Percentiles rank a stretch among this genome's conserved stretches.
Evolutionary conservation across 345 rosid genomes (phyloP).

Genomic region (Salix caprea): DNA sequence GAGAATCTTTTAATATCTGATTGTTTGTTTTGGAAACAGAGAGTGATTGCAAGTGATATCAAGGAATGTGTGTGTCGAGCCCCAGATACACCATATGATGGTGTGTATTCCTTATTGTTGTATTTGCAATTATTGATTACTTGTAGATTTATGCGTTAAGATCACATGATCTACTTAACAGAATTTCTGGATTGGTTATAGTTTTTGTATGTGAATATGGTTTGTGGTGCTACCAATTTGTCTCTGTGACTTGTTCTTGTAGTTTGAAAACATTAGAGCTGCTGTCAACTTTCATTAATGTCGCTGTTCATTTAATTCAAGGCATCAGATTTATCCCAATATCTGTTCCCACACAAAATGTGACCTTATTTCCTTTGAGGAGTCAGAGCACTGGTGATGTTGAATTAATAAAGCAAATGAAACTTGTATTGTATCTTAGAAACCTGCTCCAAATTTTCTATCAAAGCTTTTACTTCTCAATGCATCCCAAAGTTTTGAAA

Average conservation of each 20-base stretch:
- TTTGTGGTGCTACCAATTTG: not conserved
- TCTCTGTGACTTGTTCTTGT: not conserved
- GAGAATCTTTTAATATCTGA: slow-evolving; percentile 5
- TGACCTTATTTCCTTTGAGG: not conserved
- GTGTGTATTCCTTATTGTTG: slow-evolving; percentile 33
- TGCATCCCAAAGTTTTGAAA: not conserved
- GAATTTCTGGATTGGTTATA: not conserved
- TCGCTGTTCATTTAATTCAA: not conserved
- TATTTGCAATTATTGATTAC: slow-evolving; percentile 2
- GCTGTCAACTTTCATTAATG: not conserved
- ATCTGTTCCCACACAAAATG: not conserved
- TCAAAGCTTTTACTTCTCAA: not conserved
- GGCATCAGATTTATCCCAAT: not conserved
- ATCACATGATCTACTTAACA: not conserved
- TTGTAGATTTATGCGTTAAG: not conserved
- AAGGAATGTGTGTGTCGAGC: slow-evolving; percentile 96
- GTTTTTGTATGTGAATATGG: not conserved
- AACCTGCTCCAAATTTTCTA: not conserved
- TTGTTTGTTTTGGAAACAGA: slow-evolving; percentile 48
- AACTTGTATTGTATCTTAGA: not conserved
- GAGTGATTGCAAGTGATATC: slow-evolving; percentile 90
- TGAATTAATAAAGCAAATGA: not conserved
- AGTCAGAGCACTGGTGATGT: not conserved
- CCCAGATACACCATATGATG: slow-evolving; percentile 96
- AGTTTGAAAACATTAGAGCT: not conserved